These are phyloP conservation scores for Ambrosiella cleistominuta DNA, from an alignment of 2,329 filamentous ascomycete genomes.

Conservation along the genomic window DNA sequence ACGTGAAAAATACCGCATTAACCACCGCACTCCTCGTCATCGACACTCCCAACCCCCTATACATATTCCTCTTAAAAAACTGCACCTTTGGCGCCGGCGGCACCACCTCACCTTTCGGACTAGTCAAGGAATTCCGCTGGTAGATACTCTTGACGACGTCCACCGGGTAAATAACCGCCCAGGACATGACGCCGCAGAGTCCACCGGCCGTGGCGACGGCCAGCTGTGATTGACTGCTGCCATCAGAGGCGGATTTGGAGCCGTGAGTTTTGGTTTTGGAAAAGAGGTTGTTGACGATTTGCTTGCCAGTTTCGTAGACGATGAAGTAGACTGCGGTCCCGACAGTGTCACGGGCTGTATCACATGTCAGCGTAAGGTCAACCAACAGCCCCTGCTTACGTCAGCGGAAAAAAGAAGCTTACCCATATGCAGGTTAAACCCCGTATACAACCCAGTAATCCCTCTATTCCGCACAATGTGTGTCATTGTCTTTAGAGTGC, in stretches of 20 bases:
- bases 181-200: conserved; percentile 67
- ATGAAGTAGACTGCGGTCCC: conserved; percentile 78
- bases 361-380: neutral
- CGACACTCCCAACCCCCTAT: conserved; percentile 65
- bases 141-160: conserved; percentile 77
- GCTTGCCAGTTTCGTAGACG: conserved; percentile 76
- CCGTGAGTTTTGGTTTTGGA: conserved; percentile 1
- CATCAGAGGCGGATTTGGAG: conserved; percentile 50
- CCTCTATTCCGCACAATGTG: conserved; percentile 64
- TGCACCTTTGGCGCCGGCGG: conserved; percentile 54
- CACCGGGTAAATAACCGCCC: conserved; percentile 58
- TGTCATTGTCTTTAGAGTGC: conserved; percentile 56
- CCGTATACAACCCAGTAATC: conserved; percentile 57
- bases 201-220: conserved; percentile 65
- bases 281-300: conserved; percentile 34
- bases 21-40: conserved; percentile 69
- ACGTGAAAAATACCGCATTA: conserved; percentile 80
- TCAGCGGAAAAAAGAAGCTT: conserved; percentile 21
- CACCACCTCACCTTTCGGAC: conserved; percentile 45
- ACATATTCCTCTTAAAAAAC: conserved; percentile 63
- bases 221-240: conserved; percentile 53
- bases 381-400: conserved; percentile 1
- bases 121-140: conserved; percentile 61
- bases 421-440: conserved; percentile 63
- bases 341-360: conserved; percentile 60